phyloP scores from a whole-genome alignment of 345 rosid genomes.

The Lenwebbia sp. region DNA sequence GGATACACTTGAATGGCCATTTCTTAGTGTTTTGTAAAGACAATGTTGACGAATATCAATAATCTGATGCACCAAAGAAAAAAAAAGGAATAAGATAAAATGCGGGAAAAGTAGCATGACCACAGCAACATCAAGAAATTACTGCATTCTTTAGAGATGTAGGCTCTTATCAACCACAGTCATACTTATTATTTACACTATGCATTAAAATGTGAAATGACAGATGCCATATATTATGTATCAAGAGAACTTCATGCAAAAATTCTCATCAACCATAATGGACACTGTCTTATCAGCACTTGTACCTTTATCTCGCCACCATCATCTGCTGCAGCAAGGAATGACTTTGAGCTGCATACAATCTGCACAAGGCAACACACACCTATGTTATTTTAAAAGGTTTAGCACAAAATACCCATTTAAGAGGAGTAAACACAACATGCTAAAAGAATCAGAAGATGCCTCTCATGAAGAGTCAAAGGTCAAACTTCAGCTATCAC shows the following conservation, averaged over 20 bases:
- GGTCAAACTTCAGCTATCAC: not conserved
- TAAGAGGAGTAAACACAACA: not conserved
- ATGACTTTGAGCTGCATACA: conserved; percentile 60
- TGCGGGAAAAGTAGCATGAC: conserved; percentile 34
- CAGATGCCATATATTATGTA: not conserved
- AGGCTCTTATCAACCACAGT: not conserved
- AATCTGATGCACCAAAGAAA: conserved; percentile 38
- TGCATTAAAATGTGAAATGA: not conserved
- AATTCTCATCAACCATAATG: not conserved
- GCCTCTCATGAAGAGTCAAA: not conserved
- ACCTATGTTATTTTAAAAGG: not conserved
- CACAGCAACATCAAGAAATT: conserved; percentile 38
- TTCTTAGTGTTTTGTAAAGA: conserved; percentile 72
- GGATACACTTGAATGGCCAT: conserved; percentile 92
- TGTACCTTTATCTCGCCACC: conserved; percentile 75
- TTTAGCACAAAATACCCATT: not conserved
- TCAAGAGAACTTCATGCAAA: not conserved
- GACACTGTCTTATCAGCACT: not conserved
- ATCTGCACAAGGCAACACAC: conserved; percentile 25
- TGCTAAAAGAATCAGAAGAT: not conserved
- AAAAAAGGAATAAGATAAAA: not conserved
- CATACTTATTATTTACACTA: not conserved
- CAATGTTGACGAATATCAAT: conserved; percentile 59
- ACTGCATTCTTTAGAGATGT: not conserved
- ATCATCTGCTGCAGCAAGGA: conserved; percentile 87